Evolutionary conservation across 768 basidiomycete species (phyloP).

Genomic region (Pleurotus citrinopileatus): DNA sequence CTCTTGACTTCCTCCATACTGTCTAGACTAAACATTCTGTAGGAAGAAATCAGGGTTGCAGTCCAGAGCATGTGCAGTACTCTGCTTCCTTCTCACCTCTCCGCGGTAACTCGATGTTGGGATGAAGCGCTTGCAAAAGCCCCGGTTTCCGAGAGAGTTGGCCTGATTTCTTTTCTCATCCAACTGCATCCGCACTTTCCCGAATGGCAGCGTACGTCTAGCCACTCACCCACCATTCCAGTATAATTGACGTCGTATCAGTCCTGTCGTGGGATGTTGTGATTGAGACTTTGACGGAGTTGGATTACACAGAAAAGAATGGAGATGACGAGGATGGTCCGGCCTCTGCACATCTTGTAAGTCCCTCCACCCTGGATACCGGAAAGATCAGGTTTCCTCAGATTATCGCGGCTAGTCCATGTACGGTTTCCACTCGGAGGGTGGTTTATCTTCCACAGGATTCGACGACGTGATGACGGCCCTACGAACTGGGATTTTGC

Average conservation of each 20-base stretch:
- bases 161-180: constrained; percentile 59
- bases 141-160: constrained; percentile 54
- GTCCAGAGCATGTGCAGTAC: constrained; percentile 57
- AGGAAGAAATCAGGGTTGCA: constrained; percentile 70
- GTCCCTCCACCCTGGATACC: too few species aligned
- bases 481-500: constrained; percentile 47
- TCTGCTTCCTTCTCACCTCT: constrained; percentile 63
- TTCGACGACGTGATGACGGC: constrained; percentile 45
- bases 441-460: constrained; percentile 15
- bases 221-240: constrained; percentile 1
- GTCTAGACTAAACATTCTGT: not conserved
- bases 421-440: constrained; percentile 37
- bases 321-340: constrained; percentile 36
- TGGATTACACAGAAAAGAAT: constrained; percentile 40
- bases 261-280: constrained; percentile 67
- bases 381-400: too few species aligned
- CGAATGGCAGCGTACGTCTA: constrained; percentile 54
- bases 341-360: constrained; percentile 39
- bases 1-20: not conserved
- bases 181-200: constrained; percentile 71
- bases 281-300: constrained; percentile 55
- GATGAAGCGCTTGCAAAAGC: constrained; percentile 55
- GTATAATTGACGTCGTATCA: too few species aligned
- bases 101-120: constrained; percentile 67
- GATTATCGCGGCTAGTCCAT: constrained; percentile 39